Evolutionary conservation across 2,329 filamentous ascomycete species (phyloP).

Genomic region (Aspergillus tubingensis): DNA sequence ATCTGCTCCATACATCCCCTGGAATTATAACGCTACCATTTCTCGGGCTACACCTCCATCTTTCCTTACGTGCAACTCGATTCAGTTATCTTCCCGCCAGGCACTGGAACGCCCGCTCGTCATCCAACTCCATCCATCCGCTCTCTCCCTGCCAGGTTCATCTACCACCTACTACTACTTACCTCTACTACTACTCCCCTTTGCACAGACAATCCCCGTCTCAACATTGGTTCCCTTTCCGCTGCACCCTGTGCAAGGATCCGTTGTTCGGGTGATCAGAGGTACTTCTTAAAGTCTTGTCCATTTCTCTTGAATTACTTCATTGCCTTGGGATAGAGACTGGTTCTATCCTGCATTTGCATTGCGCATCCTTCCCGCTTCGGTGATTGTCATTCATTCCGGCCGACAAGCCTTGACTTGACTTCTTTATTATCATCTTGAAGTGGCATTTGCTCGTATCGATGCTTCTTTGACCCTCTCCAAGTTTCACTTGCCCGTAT

Average conservation of each 20-base stretch:
- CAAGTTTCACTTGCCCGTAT: slow-evolving; percentile 15
- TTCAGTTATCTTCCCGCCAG: slow-evolving; percentile 1
- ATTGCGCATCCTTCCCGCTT: slow-evolving; percentile 1
- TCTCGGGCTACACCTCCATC: slow-evolving; percentile 2
- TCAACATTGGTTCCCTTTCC: slow-evolving; percentile 9
- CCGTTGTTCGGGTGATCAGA: slow-evolving; percentile 14
- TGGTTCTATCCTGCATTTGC: neutral
- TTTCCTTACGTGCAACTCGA: slow-evolving; percentile 5
- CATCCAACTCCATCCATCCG: neutral
- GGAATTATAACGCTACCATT: slow-evolving; percentile 4
- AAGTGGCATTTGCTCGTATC: slow-evolving; percentile 9
- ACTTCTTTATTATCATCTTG: neutral
- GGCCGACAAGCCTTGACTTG: neutral
- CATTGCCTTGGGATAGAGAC: slow-evolving; percentile 13
- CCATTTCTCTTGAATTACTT: slow-evolving; percentile 20
- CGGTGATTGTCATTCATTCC: slow-evolving; percentile 3
- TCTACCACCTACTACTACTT: too few relatives aligned
- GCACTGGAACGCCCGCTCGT: neutral
- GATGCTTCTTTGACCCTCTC: slow-evolving; percentile 12
- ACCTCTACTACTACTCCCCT: slow-evolving; percentile 12
- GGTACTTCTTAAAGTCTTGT: slow-evolving; percentile 24
- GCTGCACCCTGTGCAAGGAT: slow-evolving; percentile 16
- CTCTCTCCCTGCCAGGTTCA: neutral
- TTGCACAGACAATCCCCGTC: neutral
- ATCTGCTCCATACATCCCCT: neutral